Conservation (phyloP, 768 basidiomycete species). For the Amanita rimosa region DNA sequence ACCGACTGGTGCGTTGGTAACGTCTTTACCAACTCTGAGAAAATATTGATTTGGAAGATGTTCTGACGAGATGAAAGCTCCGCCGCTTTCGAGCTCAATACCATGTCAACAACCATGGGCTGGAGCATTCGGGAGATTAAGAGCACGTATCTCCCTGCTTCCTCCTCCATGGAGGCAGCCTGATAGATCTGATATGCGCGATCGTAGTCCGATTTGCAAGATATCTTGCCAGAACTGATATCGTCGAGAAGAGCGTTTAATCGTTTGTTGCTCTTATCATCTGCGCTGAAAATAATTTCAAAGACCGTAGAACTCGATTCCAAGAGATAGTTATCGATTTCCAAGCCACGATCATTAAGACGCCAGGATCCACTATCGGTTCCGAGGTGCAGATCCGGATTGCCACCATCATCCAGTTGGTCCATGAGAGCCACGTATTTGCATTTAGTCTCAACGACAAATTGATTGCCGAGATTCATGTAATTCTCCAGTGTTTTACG, state of each 20-base stretch:
- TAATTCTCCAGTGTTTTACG: no score
- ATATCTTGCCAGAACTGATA: background rate
- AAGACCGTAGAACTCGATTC: no score
- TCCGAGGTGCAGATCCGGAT: no score
- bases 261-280: background rate
- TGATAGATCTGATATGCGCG: background rate
- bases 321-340: no score
- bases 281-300: background rate
- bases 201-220: background rate
- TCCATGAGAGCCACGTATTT: no score
- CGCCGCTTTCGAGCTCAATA: no score
- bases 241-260: background rate
- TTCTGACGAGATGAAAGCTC: background rate
- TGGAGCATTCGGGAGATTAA: background rate
- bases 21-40: conserved; percentile 8
- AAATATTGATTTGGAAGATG: background rate
- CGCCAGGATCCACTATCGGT: no score
- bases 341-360: no score
- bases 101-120: background rate
- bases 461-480: no score
- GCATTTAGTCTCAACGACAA: no score
- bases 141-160: background rate
- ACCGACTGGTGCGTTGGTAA: conserved; percentile 13
- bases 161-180: background rate
- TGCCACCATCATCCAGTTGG: no score